Conservation (phyloP, 306 rosid species). For the Adenanthera pavonina region DNA sequence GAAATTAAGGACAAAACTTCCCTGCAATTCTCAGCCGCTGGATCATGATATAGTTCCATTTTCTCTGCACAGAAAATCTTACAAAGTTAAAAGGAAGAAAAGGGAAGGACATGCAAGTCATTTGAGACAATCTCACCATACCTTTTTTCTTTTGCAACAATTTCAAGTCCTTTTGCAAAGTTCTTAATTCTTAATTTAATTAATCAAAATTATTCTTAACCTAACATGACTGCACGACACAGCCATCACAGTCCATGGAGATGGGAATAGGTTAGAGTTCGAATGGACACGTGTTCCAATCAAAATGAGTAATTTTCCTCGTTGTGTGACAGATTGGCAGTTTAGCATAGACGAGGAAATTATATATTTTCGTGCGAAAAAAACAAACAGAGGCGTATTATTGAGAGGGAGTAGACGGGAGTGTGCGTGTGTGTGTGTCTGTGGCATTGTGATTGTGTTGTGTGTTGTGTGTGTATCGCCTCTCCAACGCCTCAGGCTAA, state of each 20-base stretch:
- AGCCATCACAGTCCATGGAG: slow-evolving; percentile 40
- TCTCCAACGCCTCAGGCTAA: slow-evolving; percentile 37
- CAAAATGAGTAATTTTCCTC: slow-evolving; percentile 11
- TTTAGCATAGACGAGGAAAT: slow-evolving; percentile 28
- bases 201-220: slow-evolving; percentile 30
- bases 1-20: background rate
- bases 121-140: slow-evolving; percentile 8
- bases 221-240: slow-evolving; percentile 20
- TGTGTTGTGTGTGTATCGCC: slow-evolving; percentile 18
- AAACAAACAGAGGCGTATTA: slow-evolving; percentile 41
- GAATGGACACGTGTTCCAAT: slow-evolving; percentile 30
- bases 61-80: background rate
- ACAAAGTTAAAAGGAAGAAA: background rate
- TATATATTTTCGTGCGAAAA: background rate
- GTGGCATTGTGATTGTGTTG: background rate
- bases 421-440: slow-evolving; percentile 14
- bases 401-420: slow-evolving; percentile 38
- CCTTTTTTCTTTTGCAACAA: background rate
- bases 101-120: slow-evolving; percentile 47
- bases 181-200: slow-evolving; percentile 17
- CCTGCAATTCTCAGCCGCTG: background rate
- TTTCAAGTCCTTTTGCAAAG: slow-evolving; percentile 22
- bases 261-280: background rate
- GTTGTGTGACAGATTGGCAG: slow-evolving; percentile 13
- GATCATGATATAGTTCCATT: background rate